A percentile compares a stretch with the other conserved stretches of the same genome.
These are phyloP conservation scores for Termitomyces sp. DNA, from an alignment of 768 basidiomycete species.

Conservation along the genomic window DNA sequence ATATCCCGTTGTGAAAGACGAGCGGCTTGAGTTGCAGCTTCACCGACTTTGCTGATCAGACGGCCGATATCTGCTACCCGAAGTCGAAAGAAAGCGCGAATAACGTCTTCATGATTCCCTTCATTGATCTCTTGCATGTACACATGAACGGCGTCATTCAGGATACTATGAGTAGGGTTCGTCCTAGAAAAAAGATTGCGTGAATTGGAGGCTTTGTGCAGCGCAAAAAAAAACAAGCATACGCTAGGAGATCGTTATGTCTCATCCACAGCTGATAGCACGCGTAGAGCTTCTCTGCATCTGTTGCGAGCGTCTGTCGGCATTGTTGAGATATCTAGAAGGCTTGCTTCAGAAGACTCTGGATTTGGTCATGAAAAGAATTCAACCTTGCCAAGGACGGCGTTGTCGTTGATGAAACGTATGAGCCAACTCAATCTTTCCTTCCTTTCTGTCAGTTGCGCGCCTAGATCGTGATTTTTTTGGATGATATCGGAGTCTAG, in stretches of 20 bases:
- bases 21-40: constrained; percentile 37
- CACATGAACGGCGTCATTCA: constrained; percentile 63
- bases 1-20: constrained; percentile 40
- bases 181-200: constrained; percentile 28
- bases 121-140: constrained; percentile 61
- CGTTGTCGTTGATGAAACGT: constrained; percentile 84
- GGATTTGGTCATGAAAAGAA: neutral
- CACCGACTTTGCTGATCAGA: constrained; percentile 56
- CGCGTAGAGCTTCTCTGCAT: constrained; percentile 85
- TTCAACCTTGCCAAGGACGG: constrained; percentile 63
- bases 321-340: constrained; percentile 74
- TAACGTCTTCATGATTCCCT: constrained; percentile 62
- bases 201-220: neutral
- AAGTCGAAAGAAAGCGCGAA: constrained; percentile 80
- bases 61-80: constrained; percentile 60
- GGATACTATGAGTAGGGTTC: constrained; percentile 51
- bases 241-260: constrained; percentile 67
- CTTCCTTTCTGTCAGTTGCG: constrained; percentile 70
- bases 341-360: neutral
- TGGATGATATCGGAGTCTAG: constrained; percentile 63
- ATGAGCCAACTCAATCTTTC: constrained; percentile 82
- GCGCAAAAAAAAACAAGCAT: neutral
- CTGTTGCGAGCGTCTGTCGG: constrained; percentile 67
- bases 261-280: constrained; percentile 77
- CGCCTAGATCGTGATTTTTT: constrained; percentile 72